phyloP scores from a whole-genome alignment of 2,329 filamentous ascomycete genomes.

The Chaetomiaceae sp. region DNA sequence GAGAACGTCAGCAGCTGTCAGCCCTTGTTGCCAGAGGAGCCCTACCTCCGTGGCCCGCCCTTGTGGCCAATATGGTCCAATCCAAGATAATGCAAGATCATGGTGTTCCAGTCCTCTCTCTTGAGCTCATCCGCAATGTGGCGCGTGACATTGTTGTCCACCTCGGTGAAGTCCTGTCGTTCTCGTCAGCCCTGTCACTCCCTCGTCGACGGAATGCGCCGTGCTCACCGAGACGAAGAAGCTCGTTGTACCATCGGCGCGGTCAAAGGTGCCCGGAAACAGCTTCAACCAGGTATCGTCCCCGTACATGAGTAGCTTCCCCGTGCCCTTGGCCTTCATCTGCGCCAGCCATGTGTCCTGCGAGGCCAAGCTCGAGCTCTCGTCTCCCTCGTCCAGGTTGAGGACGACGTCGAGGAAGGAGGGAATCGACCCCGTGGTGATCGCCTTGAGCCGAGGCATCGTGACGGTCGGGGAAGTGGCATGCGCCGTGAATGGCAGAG shows the following conservation, averaged over 20 bases:
- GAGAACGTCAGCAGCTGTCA: slow-evolving; percentile 7
- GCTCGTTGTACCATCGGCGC: slow-evolving; percentile 88
- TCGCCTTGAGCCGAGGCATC: slow-evolving; percentile 95
- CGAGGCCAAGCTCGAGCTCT: slow-evolving; percentile 75
- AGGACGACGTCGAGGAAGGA: slow-evolving; percentile 96
- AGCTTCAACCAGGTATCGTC: slow-evolving; percentile 98
- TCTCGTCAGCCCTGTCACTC: slow-evolving; percentile 17
- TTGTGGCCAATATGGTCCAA: slow-evolving; percentile 98
- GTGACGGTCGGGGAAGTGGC: slow-evolving; percentile 96
- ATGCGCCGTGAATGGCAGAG: slow-evolving; percentile 91
- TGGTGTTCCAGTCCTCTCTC: slow-evolving; percentile 80
- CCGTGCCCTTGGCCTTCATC: slow-evolving; percentile 67
- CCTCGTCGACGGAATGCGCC: not conserved
- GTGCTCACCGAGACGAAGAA: slow-evolving; percentile 88
- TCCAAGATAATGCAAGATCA: slow-evolving; percentile 93
- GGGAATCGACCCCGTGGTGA: slow-evolving; percentile 96
- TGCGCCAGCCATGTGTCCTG: slow-evolving; percentile 98
- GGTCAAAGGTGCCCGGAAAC: slow-evolving; percentile 82
- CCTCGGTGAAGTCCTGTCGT: slow-evolving; percentile 88
- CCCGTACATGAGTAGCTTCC: slow-evolving; percentile 88
- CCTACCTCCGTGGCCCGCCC: slow-evolving; percentile 74
- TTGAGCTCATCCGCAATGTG: slow-evolving; percentile 74
- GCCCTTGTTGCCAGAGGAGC: not conserved
- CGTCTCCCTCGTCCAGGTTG: slow-evolving; percentile 93
- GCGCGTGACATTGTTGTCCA: slow-evolving; percentile 94